Evolutionary conservation across 1,139 yeast species (phyloP).

Genomic region (Candida sojae): DNA sequence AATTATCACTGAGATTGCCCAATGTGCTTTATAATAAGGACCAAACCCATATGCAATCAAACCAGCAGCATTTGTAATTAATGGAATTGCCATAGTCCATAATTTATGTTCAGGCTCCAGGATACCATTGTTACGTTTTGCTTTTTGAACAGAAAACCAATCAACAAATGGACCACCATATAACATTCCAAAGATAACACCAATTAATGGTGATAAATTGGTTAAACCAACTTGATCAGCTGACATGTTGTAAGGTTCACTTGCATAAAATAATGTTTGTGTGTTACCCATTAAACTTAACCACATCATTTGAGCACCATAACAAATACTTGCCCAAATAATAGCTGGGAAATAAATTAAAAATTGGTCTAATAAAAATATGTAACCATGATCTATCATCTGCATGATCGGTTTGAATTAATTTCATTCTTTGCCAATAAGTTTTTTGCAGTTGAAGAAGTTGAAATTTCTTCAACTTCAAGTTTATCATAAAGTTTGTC

Average conservation of each 20-base stretch:
- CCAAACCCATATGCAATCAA: conserved; percentile 40
- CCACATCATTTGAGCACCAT: conserved; percentile 67
- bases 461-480: background rate
- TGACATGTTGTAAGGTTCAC: conserved; percentile 38
- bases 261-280: conserved; percentile 41
- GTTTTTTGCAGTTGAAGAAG: conserved; percentile 18
- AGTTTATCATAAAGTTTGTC: conserved; percentile 9
- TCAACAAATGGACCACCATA: conserved; percentile 48
- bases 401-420: conserved; percentile 39
- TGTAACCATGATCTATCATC: conserved; percentile 42
- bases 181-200: conserved; percentile 40
- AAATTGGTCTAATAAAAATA: conserved; percentile 42
- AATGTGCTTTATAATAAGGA: conserved; percentile 31
- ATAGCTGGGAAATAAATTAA: conserved; percentile 57
- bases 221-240: conserved; percentile 41
- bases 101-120: conserved; percentile 46
- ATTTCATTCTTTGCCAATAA: conserved; percentile 35
- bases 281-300: conserved; percentile 45
- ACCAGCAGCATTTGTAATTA: conserved; percentile 42
- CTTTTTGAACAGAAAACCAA: conserved; percentile 35
- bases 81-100: conserved; percentile 41
- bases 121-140: conserved; percentile 38
- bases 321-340: conserved; percentile 61
- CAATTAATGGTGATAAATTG: conserved; percentile 42
- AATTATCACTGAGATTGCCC: conserved; percentile 55